Conservation (phyloP, 371 early-diverging fungal species). For the Entomophthora muscae region DNA sequence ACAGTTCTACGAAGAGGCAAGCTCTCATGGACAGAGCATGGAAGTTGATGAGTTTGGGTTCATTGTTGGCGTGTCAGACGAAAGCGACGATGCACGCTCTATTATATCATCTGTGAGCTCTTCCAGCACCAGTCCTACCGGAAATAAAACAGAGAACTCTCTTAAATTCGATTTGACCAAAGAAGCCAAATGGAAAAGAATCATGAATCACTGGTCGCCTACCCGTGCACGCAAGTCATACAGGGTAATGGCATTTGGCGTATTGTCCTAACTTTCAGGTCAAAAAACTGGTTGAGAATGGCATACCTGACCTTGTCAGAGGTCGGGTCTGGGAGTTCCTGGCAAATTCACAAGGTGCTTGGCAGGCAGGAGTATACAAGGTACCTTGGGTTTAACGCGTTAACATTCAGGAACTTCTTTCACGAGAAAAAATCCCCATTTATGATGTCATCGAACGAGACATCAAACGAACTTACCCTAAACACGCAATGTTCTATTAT, state of each 20-base stretch:
- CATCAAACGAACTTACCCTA: slow-evolving; percentile 74
- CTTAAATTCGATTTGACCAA: slow-evolving; percentile 3
- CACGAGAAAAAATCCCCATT: slow-evolving; percentile 22
- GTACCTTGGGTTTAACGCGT: too few relatives aligned
- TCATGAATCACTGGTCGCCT: background rate
- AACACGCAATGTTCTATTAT: slow-evolving; percentile 51
- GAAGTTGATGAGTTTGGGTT: slow-evolving; percentile 27
- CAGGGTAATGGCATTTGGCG: background rate
- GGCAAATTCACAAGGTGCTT: slow-evolving; percentile 26
- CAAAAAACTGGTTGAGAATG: slow-evolving; percentile 47
- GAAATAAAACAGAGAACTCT: background rate
- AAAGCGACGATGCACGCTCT: slow-evolving; percentile 13
- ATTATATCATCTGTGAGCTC: slow-evolving; percentile 9
- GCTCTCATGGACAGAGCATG: background rate
- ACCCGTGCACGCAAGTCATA: background rate
- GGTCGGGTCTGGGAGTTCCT: slow-evolving; percentile 54
- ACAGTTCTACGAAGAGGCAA: background rate
- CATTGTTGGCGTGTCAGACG: slow-evolving; percentile 21
- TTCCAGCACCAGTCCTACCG: background rate
- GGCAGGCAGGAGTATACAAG: slow-evolving; percentile 25
- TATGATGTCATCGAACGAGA: slow-evolving; percentile 82
- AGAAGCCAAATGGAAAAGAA: slow-evolving; percentile 8
- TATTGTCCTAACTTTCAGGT: slow-evolving; percentile 20
- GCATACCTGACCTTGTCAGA: slow-evolving; percentile 55
- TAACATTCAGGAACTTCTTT: slow-evolving; percentile 14